Base-by-base conservation (phyloP, 768 basidiomycete species). In the Amanita muscaria region DNA sequence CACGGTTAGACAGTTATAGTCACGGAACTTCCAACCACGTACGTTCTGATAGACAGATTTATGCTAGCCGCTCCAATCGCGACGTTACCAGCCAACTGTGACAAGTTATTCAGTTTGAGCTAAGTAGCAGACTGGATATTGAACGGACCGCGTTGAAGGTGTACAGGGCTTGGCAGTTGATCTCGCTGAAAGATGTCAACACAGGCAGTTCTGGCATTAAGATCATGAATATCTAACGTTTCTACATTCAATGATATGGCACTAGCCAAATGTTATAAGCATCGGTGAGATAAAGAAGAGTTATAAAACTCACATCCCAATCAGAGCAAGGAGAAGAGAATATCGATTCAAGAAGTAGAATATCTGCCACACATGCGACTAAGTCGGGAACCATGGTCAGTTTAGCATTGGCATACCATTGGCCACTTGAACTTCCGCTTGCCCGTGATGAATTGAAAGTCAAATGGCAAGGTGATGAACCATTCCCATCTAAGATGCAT, bases 301-400 rank as follows among this genome's bases (percentile, higher is more conserved):
- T n/a, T n/a, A n/a, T n/a, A n/a, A n/a, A 6, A 63, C 81, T 54
- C 52, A 83, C 83, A 85, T 81, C 55, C 83, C 83, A 44, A 82
- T 67, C 48, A 84, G 60, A 2, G 83, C 77, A 50, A 82, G 68
- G 5, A 85, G 60, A 29, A 84, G 60, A 53, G 67, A 73, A 56
- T 84, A 85, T 40, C 83, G 74, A 51, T 80, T 78, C 36, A 77
- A 58, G 59, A 85, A 84, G 59, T 85, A 85, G 56, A 83, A 82
- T 35, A 70, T 61, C 80, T 83, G 46, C 3, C 49, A 25, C 46
- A 11, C 19, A 11, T 7, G 23, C 14, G 21, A 21, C 22, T 49
- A 32, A 50, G 38, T 23, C 18, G 11, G 18, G 31, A 27, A 11
- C 39, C 18, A 3, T 12, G 2, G 33, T 24, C 46, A 22, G 9